These are phyloP conservation scores for Taphrina communis DNA, from an alignment of 1,139 yeast genomes.

Conservation along the genomic window DNA sequence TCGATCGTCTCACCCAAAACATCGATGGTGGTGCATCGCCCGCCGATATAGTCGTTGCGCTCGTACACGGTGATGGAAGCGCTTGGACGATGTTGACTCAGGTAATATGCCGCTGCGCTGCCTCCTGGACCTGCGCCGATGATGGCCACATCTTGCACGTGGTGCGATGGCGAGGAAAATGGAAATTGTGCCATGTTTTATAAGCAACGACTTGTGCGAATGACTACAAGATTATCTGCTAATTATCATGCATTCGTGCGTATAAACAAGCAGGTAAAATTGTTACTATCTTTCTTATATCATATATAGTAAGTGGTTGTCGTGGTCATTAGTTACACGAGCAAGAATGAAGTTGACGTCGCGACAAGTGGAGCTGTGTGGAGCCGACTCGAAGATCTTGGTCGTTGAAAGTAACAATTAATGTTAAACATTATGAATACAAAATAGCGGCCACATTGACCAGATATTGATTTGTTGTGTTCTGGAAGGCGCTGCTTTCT, in stretches of 20 bases:
- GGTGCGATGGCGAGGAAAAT: background rate
- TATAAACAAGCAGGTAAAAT: too few species aligned
- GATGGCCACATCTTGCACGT: conserved; percentile 51
- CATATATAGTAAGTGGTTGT: too few species aligned
- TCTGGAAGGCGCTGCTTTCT: too few species aligned
- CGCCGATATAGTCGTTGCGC: conserved; percentile 52
- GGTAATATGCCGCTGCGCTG: conserved; percentile 55
- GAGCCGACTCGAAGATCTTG: background rate
- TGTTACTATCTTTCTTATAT: too few species aligned
- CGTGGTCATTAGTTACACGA: background rate
- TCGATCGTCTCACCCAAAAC: conserved; percentile 47
- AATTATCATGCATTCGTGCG: too few species aligned
- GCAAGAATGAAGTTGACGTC: background rate
- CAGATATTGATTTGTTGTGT: too few species aligned
- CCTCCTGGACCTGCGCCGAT: conserved; percentile 62
- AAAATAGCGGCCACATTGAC: background rate
- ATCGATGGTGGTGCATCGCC: conserved; percentile 53
- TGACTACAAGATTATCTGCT: too few species aligned
- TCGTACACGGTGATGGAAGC: conserved; percentile 53
- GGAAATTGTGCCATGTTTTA: background rate
- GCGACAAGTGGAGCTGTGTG: background rate
- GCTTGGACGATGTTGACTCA: conserved; percentile 51
- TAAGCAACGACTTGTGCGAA: too few species aligned
- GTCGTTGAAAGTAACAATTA: background rate
- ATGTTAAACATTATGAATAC: background rate